phyloP scores from a whole-genome alignment of 106 monocot species.

The Dendrobium officinale region DNA sequence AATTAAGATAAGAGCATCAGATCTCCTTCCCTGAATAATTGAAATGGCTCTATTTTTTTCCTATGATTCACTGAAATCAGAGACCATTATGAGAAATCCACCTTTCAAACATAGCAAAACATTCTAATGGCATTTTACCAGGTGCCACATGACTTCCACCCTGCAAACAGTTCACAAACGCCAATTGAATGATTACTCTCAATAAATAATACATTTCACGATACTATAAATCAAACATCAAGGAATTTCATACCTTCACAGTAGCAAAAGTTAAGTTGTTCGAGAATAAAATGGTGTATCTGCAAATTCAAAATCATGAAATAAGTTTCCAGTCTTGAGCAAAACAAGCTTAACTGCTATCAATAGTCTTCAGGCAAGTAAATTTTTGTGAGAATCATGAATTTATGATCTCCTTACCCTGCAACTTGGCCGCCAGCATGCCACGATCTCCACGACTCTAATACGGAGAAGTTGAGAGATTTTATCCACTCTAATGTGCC shows the following conservation, averaged over 20 bases:
- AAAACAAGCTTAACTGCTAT: background rate
- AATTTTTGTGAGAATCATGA: background rate
- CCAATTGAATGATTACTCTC: background rate
- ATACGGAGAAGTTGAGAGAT: slow-evolving; percentile 40
- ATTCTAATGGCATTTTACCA: slow-evolving; percentile 1
- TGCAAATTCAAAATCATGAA: slow-evolving; percentile 7
- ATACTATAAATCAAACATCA: background rate
- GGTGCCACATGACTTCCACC: slow-evolving; percentile 8
- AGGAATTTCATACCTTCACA: slow-evolving; percentile 35
- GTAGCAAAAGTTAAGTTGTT: slow-evolving; percentile 70
- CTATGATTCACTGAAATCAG: background rate
- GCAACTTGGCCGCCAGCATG: slow-evolving; percentile 46
- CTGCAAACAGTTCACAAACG: background rate
- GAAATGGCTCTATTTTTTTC: background rate
- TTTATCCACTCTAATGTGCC: slow-evolving; percentile 53
- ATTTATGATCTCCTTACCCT: slow-evolving; percentile 27
- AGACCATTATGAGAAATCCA: background rate
- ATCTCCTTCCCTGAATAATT: background rate
- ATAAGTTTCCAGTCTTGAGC: background rate
- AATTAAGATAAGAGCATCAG: background rate
- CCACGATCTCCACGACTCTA: slow-evolving; percentile 67
- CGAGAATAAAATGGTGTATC: slow-evolving; percentile 40
- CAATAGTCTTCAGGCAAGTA: background rate
- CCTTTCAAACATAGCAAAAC: slow-evolving; percentile 2
- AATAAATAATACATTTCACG: background rate